These are phyloP conservation scores for Aphanomyces euteiches DNA, from an alignment of 352 stramenopile species.

Conservation along the genomic window DNA sequence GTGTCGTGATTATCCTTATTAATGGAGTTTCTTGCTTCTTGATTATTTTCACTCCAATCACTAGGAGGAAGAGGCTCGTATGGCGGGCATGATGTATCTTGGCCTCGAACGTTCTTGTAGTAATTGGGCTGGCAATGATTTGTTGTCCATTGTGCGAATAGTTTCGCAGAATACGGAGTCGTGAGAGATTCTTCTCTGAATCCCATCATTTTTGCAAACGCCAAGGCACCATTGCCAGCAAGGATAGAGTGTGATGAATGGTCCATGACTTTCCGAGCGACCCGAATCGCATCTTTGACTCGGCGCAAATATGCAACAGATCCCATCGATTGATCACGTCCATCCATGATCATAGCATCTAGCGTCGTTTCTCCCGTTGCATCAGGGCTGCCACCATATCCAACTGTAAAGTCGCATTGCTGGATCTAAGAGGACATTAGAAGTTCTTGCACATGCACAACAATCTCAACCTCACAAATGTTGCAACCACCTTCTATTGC, in stretches of 20 bases:
- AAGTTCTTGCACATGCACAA: background rate
- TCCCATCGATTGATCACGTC: slow-evolving; percentile 77
- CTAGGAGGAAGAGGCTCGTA: slow-evolving; percentile 50
- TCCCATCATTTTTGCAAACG: slow-evolving; percentile 89
- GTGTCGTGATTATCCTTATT: slow-evolving; percentile 84
- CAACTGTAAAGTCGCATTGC: slow-evolving; percentile 86
- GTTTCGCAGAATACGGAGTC: slow-evolving; percentile 53
- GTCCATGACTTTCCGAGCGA: slow-evolving; percentile 83
- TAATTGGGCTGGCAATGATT: slow-evolving; percentile 88
- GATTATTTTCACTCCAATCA: slow-evolving; percentile 1
- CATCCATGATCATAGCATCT: slow-evolving; percentile 90
- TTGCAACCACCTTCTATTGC: slow-evolving; percentile 70
- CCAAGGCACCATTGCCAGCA: slow-evolving; percentile 75
- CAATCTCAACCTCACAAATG: slow-evolving; percentile 46
- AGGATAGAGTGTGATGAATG: slow-evolving; percentile 87
- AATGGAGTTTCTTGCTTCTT: slow-evolving; percentile 37
- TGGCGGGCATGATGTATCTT: slow-evolving; percentile 72
- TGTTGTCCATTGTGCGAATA: slow-evolving; percentile 54
- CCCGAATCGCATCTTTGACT: slow-evolving; percentile 78
- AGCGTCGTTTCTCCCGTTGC: slow-evolving; percentile 83
- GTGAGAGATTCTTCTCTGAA: slow-evolving; percentile 70
- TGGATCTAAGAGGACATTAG: slow-evolving; percentile 38
- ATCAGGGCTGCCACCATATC: slow-evolving; percentile 85
- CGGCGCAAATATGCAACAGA: slow-evolving; percentile 74
- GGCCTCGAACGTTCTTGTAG: slow-evolving; percentile 66